Evolutionary conservation across 2,329 filamentous ascomycete species (phyloP).

Genomic region (Blastomyces parvus): DNA sequence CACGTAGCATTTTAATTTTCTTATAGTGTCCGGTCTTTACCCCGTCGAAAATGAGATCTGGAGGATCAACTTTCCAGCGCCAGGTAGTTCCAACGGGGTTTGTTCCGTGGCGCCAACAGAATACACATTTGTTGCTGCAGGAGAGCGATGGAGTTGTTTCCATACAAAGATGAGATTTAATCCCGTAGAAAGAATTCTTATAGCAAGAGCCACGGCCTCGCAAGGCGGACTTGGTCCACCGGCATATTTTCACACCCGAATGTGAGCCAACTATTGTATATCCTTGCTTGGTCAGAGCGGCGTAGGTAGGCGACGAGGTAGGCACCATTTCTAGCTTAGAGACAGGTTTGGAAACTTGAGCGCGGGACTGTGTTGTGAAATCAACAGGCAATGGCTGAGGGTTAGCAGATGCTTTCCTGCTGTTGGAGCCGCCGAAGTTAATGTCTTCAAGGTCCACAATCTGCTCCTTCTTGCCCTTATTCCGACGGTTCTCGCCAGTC

Average conservation of each 20-base stretch:
- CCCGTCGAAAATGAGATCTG: slow-evolving; percentile 78
- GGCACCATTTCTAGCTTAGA: slow-evolving; percentile 83
- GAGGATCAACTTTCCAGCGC: slow-evolving; percentile 91
- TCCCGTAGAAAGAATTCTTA: slow-evolving; percentile 96
- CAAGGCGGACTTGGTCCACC: slow-evolving; percentile 95
- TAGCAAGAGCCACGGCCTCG: slow-evolving; percentile 92
- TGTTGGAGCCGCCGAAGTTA: slow-evolving; percentile 32
- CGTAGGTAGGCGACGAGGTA: slow-evolving; percentile 76
- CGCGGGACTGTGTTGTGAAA: slow-evolving; percentile 55
- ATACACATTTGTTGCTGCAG: slow-evolving; percentile 97
- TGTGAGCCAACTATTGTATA: slow-evolving; percentile 93
- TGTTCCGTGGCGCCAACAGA: slow-evolving; percentile 96
- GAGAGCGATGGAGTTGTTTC: slow-evolving; percentile 92
- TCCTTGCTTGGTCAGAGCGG: slow-evolving; percentile 86
- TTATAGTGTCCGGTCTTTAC: slow-evolving; percentile 89
- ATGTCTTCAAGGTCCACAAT: slow-evolving; percentile 81
- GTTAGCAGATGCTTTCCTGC: slow-evolving; percentile 12
- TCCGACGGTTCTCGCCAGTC: slow-evolving; percentile 33
- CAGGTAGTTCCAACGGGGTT: slow-evolving; percentile 95
- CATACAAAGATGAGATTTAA: slow-evolving; percentile 95
- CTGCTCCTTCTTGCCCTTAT: slow-evolving; percentile 29
- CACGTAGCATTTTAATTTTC: slow-evolving; percentile 95
- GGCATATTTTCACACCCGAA: slow-evolving; percentile 93
- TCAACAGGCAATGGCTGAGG: slow-evolving; percentile 62
- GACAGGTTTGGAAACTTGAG: slow-evolving; percentile 23